Evolutionary conservation across 2,329 filamentous ascomycete genomes (phyloP).

Genomic region (Ophioceras dolichostomum): DNA sequence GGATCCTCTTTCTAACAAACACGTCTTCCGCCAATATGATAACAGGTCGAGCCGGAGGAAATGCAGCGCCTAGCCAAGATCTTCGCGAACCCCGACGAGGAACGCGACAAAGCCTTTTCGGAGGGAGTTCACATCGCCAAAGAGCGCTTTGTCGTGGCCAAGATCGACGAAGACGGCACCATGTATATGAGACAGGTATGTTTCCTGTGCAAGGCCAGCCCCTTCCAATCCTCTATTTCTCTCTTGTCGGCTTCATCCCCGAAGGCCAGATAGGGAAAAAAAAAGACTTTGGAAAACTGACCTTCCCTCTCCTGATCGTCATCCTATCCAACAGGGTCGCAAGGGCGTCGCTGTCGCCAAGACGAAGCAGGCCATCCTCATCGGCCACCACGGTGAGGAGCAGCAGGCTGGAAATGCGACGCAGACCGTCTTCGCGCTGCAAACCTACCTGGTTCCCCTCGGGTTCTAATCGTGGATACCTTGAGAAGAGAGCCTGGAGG

Average conservation of each 20-base stretch:
- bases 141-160: slow-evolving; percentile 67
- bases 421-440: slow-evolving; percentile 69
- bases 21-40: no score
- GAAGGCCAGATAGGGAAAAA: neutral
- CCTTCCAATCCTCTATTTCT: neutral
- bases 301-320: no score
- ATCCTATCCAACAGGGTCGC: slow-evolving; percentile 46
- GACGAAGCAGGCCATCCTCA: slow-evolving; percentile 77
- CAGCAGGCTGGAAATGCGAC: slow-evolving; percentile 64
- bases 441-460: slow-evolving; percentile 71
- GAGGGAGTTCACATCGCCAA: slow-evolving; percentile 67
- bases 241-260: neutral
- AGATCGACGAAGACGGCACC: slow-evolving; percentile 63
- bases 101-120: slow-evolving; percentile 53
- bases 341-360: slow-evolving; percentile 74
- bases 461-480: no score
- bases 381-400: slow-evolving; percentile 73
- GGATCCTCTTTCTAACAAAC: no score
- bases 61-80: slow-evolving; percentile 45
- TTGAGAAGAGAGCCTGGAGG: no score
- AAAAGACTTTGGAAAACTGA: no score
- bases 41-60: slow-evolving; percentile 44
- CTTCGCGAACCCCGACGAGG: slow-evolving; percentile 29
- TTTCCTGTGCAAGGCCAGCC: no score
- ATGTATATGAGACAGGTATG: slow-evolving; percentile 79